Conservation (phyloP, 495 filamentous ascomycete genomes). For the Pyronema omphalodes region DNA sequence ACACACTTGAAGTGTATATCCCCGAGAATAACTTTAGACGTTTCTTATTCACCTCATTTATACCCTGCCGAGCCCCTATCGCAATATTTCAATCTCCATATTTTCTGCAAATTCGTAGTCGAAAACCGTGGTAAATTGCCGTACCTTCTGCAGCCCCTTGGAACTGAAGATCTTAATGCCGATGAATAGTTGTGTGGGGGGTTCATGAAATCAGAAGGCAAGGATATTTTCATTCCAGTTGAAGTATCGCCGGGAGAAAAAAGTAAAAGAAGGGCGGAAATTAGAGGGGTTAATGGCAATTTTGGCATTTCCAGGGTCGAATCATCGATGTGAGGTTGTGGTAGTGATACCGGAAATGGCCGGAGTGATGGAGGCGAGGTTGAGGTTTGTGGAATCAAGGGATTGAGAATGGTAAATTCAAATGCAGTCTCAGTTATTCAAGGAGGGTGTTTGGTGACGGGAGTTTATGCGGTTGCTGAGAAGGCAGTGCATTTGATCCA, state of each 20-base stretch:
- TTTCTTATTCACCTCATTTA: no score
- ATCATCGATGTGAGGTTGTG: slow-evolving; percentile 36
- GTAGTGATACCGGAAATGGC: slow-evolving; percentile 31
- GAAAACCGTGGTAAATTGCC: slow-evolving; percentile 23
- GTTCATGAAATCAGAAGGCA: not conserved
- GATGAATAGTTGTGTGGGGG: not conserved
- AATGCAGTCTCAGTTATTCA: slow-evolving; percentile 33
- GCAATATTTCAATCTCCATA: slow-evolving; percentile 25
- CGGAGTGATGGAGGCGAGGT: slow-evolving; percentile 32
- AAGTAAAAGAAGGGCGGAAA: not conserved
- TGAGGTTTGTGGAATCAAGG: slow-evolving; percentile 33
- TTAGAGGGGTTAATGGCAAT: not conserved
- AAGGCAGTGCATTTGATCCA: slow-evolving; percentile 34
- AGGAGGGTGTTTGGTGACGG: slow-evolving; percentile 32
- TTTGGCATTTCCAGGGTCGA: slow-evolving; percentile 6
- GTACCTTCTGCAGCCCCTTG: slow-evolving; percentile 24
- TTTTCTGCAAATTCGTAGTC: slow-evolving; percentile 21
- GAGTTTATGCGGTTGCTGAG: slow-evolving; percentile 39
- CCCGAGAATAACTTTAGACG: no score
- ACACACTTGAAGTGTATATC: no score
- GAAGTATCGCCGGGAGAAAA: not conserved
- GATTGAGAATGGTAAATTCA: slow-evolving; percentile 36
- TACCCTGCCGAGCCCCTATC: no score
- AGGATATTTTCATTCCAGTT: not conserved
- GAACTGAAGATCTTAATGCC: slow-evolving; percentile 11